Base-by-base conservation (phyloP, 2,329 filamentous ascomycete species). In the Sporothrix sp. region DNA sequence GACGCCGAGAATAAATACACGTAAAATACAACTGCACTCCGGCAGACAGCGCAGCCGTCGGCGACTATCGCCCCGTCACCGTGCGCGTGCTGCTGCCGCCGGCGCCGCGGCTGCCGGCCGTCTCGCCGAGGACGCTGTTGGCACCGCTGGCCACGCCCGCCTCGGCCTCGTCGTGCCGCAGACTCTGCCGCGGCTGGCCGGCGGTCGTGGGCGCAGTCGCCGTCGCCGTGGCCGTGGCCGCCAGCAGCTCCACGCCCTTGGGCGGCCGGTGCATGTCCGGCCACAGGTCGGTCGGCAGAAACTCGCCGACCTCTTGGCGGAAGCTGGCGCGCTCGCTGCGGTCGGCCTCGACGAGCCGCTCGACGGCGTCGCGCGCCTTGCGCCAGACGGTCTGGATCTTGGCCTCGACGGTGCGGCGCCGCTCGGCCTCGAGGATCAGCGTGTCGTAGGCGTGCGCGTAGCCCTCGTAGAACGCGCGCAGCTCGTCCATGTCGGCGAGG, bases 261-360 rank as follows among this genome's bases (percentile, higher is more conserved):
- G 77, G 77, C 23, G 72, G 75, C n/a, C 70, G 74, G 56, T 76
- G 78, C 65, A 93, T 77, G 1, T 84, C 85, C 0, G 82, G 82
- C 88, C 89, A 96, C 20, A 96, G 79, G 63, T 96, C 89, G 0
- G 84, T 82, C 0, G 93, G 93, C 10, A 98, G 68, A 62, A 82
- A 95, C 56, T 94, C 87, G 7, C 89, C 90, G 11, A 93, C 83
- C 38, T 95, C 85, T 25, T 82, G 74, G 30, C 85, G 78, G 64
- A 98, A 97, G 0, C 76, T 71, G 56, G 94, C 85, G 33, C 93
- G 75, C 55, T 88, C 81, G 36, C 72, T 73, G 51, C 78, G 71
- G 64, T 98, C 93, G 11, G 79, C 73, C 11, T 86, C 78, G 54
- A 85, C 80, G 9, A 97, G 71, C 61, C 79, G 81, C 53, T 90